A percentile compares a stretch with the other conserved stretches of the same genome.
These are phyloP conservation scores for Bipolaris zeicola DNA, from an alignment of 2,329 filamentous ascomycete species.

Conservation along the genomic window DNA sequence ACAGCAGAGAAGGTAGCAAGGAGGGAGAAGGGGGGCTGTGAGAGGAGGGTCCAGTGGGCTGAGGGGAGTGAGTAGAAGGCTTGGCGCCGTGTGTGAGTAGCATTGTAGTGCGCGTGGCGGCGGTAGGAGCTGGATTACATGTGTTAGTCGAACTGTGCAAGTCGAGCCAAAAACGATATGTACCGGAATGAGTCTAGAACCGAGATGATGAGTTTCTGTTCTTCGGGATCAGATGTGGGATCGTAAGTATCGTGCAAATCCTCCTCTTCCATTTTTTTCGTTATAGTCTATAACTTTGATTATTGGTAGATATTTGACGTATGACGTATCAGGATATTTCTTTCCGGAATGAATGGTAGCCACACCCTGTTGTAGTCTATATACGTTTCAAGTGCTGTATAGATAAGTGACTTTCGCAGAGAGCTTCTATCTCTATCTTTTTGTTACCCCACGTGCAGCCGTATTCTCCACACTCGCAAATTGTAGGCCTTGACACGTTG, in stretches of 20 bases:
- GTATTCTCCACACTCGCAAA: neutral
- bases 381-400: neutral
- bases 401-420: neutral
- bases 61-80: constrained; percentile 91
- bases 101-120: constrained; percentile 83
- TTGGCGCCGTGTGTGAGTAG: constrained; percentile 86
- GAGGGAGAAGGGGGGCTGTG: constrained; percentile 80
- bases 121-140: constrained; percentile 72
- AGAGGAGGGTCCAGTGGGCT: constrained; percentile 81
- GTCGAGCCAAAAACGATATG: neutral
- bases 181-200: constrained; percentile 90
- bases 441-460: neutral
- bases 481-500: neutral
- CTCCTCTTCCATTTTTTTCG: constrained; percentile 27
- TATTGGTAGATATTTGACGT: too few relatives aligned
- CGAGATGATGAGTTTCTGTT: constrained; percentile 77
- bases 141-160: constrained; percentile 1
- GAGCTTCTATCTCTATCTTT: too few relatives aligned
- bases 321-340: too few relatives aligned
- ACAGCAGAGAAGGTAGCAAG: constrained; percentile 77
- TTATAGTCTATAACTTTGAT: too few relatives aligned
- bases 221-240: constrained; percentile 75
- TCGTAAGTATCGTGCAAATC: constrained; percentile 68
- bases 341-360: too few relatives aligned
- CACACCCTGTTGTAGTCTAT: neutral